Evolutionary conservation across 1,284 basidiomycete genomes (phyloP).

Genomic region (Fistulinella cinereoalba): DNA sequence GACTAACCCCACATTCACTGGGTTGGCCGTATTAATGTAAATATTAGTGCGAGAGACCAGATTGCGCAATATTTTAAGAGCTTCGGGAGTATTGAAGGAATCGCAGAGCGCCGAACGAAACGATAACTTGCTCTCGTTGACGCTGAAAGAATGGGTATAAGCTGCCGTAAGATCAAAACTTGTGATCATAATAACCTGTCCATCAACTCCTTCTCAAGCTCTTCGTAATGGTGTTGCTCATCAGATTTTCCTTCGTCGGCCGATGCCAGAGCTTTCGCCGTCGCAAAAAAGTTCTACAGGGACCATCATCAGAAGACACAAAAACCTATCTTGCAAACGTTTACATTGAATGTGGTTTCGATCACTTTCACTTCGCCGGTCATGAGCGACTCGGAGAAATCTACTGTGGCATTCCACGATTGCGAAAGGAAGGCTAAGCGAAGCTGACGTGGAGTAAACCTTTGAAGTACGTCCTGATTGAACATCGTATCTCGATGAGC

Average conservation of each 20-base stretch:
- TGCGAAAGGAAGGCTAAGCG: conserved; percentile 94
- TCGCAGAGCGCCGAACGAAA: conserved; percentile 95
- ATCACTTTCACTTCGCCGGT: conserved; percentile 85
- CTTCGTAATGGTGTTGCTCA: conserved; percentile 62
- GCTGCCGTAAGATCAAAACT: conserved; percentile 11
- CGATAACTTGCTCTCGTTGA: conserved; percentile 71
- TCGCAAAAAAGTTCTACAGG: conserved; percentile 93
- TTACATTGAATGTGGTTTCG: conserved; percentile 85
- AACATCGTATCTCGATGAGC: conserved; percentile 5
- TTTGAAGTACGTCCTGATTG: conserved; percentile 82
- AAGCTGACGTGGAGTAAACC: conserved; percentile 85
- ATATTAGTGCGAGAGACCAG: conserved; percentile 88
- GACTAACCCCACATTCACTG: conserved; percentile 69
- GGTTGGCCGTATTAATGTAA: conserved; percentile 72
- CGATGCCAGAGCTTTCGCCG: conserved; percentile 76
- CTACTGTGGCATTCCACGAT: conserved; percentile 90
- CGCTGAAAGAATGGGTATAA: conserved; percentile 40
- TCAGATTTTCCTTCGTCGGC: conserved; percentile 50
- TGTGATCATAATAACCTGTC: conserved; percentile 46
- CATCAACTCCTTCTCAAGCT: conserved; percentile 63
- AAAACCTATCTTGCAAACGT: conserved; percentile 19
- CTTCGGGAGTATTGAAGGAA: conserved; percentile 94
- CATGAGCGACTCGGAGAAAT: conserved; percentile 91
- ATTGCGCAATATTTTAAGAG: conserved; percentile 76
- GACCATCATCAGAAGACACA: conserved; percentile 3